Percentiles rank a stretch among this genome's conserved stretches.
phyloP scores from a whole-genome alignment of 2,329 filamentous ascomycete genomes.

The Thelonectria rubi region DNA sequence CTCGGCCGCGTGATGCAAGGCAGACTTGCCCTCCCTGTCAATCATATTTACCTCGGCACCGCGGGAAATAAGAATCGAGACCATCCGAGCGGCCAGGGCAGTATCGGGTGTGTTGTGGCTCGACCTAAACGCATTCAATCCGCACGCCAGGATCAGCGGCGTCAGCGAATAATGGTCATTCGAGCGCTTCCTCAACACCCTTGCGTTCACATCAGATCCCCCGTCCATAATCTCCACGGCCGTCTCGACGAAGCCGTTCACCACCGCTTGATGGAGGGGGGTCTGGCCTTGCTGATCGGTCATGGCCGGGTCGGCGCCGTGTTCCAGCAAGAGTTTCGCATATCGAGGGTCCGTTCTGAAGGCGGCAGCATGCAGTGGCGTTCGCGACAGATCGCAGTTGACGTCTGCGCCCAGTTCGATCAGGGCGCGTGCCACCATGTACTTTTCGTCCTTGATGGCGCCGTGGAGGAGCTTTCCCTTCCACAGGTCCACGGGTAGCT shows the following conservation, averaged over 20 bases:
- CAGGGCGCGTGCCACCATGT: background rate
- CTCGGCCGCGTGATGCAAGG: background rate
- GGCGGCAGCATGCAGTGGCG: background rate
- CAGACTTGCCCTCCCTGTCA: background rate
- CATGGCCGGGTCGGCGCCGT: background rate
- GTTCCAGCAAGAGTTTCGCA: background rate
- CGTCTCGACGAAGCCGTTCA: constrained; percentile 1
- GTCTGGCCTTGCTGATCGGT: background rate
- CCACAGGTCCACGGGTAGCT: background rate
- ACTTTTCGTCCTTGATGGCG: constrained; percentile 2
- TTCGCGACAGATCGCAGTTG: background rate
- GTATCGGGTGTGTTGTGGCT: background rate
- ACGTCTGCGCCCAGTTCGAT: constrained; percentile 2
- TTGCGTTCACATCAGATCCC: background rate
- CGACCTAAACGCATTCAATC: background rate
- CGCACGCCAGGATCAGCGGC: background rate
- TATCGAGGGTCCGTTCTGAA: background rate
- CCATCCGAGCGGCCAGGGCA: background rate
- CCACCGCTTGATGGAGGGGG: background rate
- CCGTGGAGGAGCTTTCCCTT: background rate
- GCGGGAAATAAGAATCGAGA: background rate
- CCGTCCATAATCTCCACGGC: background rate
- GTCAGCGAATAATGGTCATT: background rate
- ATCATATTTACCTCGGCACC: background rate
- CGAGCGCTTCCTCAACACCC: background rate